Percentiles rank a stretch among this genome's conserved stretches.
These are phyloP conservation scores for Rhynchospora tenuis DNA, from an alignment of 176 grass and related monocot genomes.

Conservation along the genomic window DNA sequence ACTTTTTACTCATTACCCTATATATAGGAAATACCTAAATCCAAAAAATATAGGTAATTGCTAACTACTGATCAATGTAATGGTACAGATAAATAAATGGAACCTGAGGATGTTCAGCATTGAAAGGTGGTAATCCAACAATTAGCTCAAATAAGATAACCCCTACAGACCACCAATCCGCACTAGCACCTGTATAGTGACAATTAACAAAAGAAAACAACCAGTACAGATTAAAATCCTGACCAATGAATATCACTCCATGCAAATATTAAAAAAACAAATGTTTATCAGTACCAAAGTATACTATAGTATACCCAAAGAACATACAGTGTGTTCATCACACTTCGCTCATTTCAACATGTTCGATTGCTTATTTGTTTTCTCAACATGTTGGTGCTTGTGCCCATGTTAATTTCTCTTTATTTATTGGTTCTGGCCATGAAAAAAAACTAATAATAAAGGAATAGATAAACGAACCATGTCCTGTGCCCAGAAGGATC, in stretches of 20 bases:
- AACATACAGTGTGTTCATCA: not conserved
- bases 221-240: not conserved
- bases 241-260: not conserved
- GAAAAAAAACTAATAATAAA: slow-evolving; percentile 14
- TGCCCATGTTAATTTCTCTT: not conserved
- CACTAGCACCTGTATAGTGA: slow-evolving; percentile 70
- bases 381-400: not conserved
- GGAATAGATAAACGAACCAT: slow-evolving; percentile 47
- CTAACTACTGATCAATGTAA: not conserved
- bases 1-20: not conserved
- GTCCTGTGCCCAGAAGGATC: slow-evolving; percentile 96
- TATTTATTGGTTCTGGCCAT: not conserved
- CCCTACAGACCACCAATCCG: slow-evolving; percentile 99
- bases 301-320: not conserved
- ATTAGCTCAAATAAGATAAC: slow-evolving; percentile 98
- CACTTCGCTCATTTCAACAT: not conserved
- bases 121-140: slow-evolving; percentile 99
- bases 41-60: not conserved
- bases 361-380: not conserved
- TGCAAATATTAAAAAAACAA: not conserved
- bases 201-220: slow-evolving; percentile 18
- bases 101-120: slow-evolving; percentile 97
- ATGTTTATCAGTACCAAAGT: not conserved
- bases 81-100: not conserved
- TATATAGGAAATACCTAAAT: not conserved